phyloP scores from a whole-genome alignment of 2,329 filamentous ascomycete species.

The Clonostachys sp. region DNA sequence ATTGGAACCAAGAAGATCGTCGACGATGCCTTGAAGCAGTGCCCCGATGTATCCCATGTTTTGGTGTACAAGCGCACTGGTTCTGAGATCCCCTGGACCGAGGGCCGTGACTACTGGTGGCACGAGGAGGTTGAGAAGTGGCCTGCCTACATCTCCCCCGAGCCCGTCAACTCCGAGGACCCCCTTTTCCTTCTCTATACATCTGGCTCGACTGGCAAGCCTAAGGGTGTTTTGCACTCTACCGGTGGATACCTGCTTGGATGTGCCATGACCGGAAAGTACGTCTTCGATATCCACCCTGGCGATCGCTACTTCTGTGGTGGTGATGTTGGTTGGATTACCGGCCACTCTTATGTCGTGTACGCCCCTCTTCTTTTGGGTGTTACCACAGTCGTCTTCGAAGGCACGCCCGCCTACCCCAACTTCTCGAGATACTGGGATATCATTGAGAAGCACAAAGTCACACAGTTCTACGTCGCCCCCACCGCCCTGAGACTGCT shows the following conservation, averaged over 20 bases:
- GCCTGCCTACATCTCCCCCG: conserved; percentile 86
- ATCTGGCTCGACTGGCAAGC: conserved; percentile 95
- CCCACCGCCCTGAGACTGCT: conserved; percentile 88
- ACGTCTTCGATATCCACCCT: conserved; percentile 97
- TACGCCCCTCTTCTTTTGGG: conserved; percentile 92
- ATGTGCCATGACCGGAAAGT: conserved; percentile 91
- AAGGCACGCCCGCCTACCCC: conserved; percentile 95
- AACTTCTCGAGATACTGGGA: conserved; percentile 99
- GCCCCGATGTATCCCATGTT: conserved; percentile 78
- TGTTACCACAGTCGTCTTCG: conserved; percentile 92
- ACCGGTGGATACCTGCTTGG: conserved; percentile 94
- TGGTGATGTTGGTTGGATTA: conserved; percentile 98
- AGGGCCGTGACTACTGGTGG: conserved; percentile 93
- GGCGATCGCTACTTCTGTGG: conserved; percentile 95
- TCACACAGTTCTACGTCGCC: conserved; percentile 98
- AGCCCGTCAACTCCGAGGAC: conserved; percentile 88
- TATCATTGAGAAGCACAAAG: conserved; percentile 89
- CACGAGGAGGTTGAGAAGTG: conserved; percentile 98
- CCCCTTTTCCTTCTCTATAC: conserved; percentile 97
- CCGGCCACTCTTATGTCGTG: conserved; percentile 96
- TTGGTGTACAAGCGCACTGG: conserved; percentile 95
- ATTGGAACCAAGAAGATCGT: conserved; percentile 99
- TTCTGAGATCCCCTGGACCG: conserved; percentile 84
- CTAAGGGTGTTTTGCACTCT: conserved; percentile 98
- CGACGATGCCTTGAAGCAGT: conserved; percentile 94